Evolutionary conservation across 2,329 filamentous ascomycete genomes (phyloP).

Genomic region (Cercospora janseana): DNA sequence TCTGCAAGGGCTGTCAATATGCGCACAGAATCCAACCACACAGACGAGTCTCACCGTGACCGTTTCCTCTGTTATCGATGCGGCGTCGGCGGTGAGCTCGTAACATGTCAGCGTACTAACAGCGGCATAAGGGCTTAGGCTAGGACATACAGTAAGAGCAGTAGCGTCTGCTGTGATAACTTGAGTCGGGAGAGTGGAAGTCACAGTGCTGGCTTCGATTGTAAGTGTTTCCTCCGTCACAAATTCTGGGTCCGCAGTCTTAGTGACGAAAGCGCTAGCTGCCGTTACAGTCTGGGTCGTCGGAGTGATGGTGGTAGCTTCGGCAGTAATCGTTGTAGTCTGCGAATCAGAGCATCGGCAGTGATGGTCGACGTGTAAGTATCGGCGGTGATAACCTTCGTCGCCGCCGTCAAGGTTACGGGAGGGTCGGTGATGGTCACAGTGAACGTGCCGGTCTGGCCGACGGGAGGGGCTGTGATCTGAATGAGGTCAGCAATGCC

Average conservation of each 20-base stretch:
- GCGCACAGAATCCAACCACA: background rate
- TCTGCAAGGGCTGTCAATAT: background rate
- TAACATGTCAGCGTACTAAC: background rate
- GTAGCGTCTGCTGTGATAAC: background rate
- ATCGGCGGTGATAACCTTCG: background rate
- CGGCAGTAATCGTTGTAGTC: background rate
- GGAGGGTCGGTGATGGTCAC: background rate
- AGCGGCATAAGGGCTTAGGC: too few relatives aligned
- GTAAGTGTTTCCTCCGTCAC: background rate
- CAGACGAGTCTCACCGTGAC: background rate
- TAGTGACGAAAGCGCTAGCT: background rate
- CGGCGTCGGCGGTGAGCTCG: background rate
- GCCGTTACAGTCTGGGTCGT: background rate
- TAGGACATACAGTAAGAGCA: background rate
- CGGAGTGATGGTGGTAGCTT: too few relatives aligned
- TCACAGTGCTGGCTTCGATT: background rate
- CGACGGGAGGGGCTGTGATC: background rate
- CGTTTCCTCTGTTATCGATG: background rate
- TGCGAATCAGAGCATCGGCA: background rate
- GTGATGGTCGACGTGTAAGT: background rate
- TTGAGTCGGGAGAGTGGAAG: background rate
- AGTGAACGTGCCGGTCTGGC: background rate
- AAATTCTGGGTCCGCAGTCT: background rate
- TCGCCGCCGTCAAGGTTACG: background rate
- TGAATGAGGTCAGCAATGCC: background rate